Evolutionary conservation across 768 basidiomycete species (phyloP).

Genomic region (Tricholoma matsutake): DNA sequence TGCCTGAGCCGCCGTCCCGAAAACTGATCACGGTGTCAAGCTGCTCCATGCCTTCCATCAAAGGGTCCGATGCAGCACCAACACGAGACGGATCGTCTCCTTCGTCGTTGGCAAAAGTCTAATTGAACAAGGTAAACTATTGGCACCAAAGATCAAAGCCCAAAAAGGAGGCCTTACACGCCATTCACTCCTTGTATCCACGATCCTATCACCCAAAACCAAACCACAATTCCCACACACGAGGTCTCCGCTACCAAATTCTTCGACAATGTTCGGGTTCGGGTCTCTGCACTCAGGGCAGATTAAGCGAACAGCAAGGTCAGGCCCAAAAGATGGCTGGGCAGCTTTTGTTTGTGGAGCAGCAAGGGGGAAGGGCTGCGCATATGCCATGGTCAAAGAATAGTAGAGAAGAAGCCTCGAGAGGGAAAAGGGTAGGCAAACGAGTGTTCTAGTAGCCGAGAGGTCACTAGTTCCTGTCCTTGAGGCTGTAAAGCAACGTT

Average conservation of each 20-base stretch:
- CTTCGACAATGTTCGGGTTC: conserved; percentile 93
- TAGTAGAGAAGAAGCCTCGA: conserved; percentile 20
- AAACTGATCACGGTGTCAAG: conserved; percentile 95
- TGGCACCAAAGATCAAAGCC: conserved; percentile 10
- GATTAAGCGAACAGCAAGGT: conserved; percentile 84
- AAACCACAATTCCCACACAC: conserved; percentile 93
- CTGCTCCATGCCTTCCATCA: conserved; percentile 93
- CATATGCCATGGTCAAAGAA: conserved; percentile 55
- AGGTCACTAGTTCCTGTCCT: conserved; percentile 3
- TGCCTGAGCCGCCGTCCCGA: conserved; percentile 90
- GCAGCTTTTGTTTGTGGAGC: conserved; percentile 50
- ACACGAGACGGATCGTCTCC: conserved; percentile 99
- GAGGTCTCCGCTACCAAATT: conserved; percentile 96
- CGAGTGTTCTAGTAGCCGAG: background rate
- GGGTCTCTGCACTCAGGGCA: conserved; percentile 96
- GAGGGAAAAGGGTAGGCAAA: conserved; percentile 12
- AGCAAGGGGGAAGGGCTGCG: conserved; percentile 80
- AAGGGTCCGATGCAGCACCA: conserved; percentile 90
- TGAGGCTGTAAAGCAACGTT: background rate
- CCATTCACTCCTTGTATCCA: conserved; percentile 99
- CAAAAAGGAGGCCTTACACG: conserved; percentile 55
- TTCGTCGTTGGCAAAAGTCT: conserved; percentile 99
- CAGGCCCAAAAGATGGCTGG: conserved; percentile 68
- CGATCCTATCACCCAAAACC: conserved; percentile 93
- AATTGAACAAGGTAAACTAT: conserved; percentile 12